phyloP scores from a whole-genome alignment of 2,329 filamentous ascomycete genomes.

The Dothistroma pini region DNA sequence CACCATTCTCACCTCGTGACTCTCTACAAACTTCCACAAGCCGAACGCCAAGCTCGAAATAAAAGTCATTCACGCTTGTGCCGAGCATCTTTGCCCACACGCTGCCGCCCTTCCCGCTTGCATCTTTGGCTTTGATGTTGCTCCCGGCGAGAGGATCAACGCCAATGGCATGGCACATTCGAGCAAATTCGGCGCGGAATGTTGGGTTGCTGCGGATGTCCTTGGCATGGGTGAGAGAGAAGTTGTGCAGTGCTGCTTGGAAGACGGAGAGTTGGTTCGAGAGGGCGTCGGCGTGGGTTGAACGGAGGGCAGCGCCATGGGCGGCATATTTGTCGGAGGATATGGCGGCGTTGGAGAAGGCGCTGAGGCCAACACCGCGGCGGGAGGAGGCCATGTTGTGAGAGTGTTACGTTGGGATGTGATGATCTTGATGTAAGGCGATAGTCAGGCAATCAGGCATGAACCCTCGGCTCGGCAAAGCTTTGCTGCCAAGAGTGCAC shows the following conservation, averaged over 20 bases:
- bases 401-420: conserved; percentile 9
- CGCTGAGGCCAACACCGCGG: conserved; percentile 84
- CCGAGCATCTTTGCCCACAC: conserved; percentile 94
- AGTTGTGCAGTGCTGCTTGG: conserved; percentile 90
- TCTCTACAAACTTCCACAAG: conserved; percentile 89
- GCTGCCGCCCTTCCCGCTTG: conserved; percentile 56
- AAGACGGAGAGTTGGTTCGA: conserved; percentile 94
- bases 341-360: conserved; percentile 80
- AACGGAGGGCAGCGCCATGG: conserved; percentile 84
- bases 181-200: conserved; percentile 94
- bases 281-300: conserved; percentile 77
- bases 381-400: conserved; percentile 48
- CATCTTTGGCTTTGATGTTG: conserved; percentile 35
- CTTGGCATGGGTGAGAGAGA: conserved; percentile 88
- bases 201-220: conserved; percentile 94
- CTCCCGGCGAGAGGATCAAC: conserved; percentile 78
- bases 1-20: conserved; percentile 86
- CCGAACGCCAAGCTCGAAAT: conserved; percentile 94
- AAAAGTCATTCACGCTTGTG: conserved; percentile 92
- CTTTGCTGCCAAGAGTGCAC: conserved; percentile 6
- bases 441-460: not conserved
- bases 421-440: not conserved
- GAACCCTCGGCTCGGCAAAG: conserved; percentile 7
- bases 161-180: conserved; percentile 96
- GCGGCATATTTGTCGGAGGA: conserved; percentile 85